Conservation (phyloP, 2,329 filamentous ascomycete species). For the Ophiosphaerella herpotricha region DNA sequence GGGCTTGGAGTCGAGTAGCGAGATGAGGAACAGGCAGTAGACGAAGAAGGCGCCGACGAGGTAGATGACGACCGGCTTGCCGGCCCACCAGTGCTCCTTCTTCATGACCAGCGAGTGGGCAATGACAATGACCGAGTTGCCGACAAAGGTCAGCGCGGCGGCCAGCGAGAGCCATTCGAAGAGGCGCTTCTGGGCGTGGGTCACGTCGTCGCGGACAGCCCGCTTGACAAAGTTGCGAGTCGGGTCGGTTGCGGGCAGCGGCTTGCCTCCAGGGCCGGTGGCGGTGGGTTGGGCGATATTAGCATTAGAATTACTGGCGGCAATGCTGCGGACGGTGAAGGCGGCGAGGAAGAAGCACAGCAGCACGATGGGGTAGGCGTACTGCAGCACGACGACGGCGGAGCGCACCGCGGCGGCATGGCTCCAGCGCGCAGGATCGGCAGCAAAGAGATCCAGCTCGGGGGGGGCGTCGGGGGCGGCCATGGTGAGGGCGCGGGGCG, state of each 20-base stretch:
- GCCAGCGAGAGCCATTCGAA: conserved; percentile 76
- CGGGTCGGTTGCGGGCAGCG: conserved; percentile 69
- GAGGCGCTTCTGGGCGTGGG: conserved; percentile 67
- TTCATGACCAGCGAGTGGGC: conserved; percentile 71
- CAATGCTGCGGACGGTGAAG: conserved; percentile 66
- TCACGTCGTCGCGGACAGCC: conserved; percentile 61
- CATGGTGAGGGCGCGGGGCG: conserved; percentile 19
- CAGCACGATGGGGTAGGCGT: conserved; percentile 66
- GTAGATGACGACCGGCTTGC: conserved; percentile 78
- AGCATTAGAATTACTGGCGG: conserved; percentile 53
- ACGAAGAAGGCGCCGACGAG: conserved; percentile 83
- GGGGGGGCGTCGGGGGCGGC: conserved; percentile 16
- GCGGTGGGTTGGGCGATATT: conserved; percentile 54
- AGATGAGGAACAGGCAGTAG: conserved; percentile 83
- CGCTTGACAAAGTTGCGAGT: conserved; percentile 51
- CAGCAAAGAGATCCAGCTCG: conserved; percentile 17
- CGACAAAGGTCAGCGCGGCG: conserved; percentile 76
- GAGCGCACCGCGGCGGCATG: conserved; percentile 23
- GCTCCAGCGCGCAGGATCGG: conserved; percentile 20
- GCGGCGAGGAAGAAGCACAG: conserved; percentile 66
- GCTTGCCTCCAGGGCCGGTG: conserved; percentile 86
- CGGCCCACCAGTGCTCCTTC: conserved; percentile 78
- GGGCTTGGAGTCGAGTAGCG: conserved; percentile 80
- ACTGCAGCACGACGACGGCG: conserved; percentile 52
- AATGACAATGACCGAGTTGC: conserved; percentile 74